These are phyloP conservation scores for Hymenotorrendiella dingleyae DNA, from an alignment of 2,329 filamentous ascomycete species.

Conservation along the genomic window DNA sequence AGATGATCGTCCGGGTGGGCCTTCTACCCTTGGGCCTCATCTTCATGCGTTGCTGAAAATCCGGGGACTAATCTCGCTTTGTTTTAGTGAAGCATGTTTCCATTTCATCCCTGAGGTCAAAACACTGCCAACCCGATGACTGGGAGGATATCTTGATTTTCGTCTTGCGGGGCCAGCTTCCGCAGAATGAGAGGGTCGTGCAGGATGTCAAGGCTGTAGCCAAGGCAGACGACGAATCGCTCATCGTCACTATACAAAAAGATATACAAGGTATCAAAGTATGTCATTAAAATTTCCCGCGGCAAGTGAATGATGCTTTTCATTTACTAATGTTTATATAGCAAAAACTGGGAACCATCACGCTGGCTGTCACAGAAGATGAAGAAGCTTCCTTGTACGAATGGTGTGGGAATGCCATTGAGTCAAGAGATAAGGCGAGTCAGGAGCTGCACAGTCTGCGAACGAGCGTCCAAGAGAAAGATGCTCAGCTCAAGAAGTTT, in stretches of 20 bases:
- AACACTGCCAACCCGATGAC: slow-evolving; percentile 53
- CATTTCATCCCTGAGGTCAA: slow-evolving; percentile 45
- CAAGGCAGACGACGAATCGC: slow-evolving; percentile 44
- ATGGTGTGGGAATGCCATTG: slow-evolving; percentile 59
- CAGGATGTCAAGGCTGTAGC: slow-evolving; percentile 59
- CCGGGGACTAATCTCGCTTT: slow-evolving; percentile 20
- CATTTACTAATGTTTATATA: slow-evolving; percentile 29
- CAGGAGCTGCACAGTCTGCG: slow-evolving; percentile 28
- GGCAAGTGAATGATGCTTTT: too few species aligned
- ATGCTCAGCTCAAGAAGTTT: slow-evolving; percentile 52
- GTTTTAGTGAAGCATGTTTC: slow-evolving; percentile 50
- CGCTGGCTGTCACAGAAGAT: slow-evolving; percentile 42
- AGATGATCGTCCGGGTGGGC: slow-evolving; percentile 18
- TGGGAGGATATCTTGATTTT: slow-evolving; percentile 58
- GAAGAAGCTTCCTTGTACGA: slow-evolving; percentile 60
- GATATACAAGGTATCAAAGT: slow-evolving; percentile 64
- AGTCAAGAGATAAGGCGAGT: slow-evolving; percentile 22
- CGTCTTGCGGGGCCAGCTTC: slow-evolving; percentile 43
- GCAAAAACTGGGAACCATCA: slow-evolving; percentile 65
- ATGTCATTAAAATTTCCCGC: slow-evolving; percentile 26
- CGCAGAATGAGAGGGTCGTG: slow-evolving; percentile 43
- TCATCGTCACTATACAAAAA: slow-evolving; percentile 61
- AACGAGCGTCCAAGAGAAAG: slow-evolving; percentile 41
- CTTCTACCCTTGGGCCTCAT: slow-evolving; percentile 17
- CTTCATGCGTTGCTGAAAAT: slow-evolving; percentile 29